Evolutionary conservation across 2,329 filamentous ascomycete species (phyloP).

Genomic region (Aureobasidium sp.): DNA sequence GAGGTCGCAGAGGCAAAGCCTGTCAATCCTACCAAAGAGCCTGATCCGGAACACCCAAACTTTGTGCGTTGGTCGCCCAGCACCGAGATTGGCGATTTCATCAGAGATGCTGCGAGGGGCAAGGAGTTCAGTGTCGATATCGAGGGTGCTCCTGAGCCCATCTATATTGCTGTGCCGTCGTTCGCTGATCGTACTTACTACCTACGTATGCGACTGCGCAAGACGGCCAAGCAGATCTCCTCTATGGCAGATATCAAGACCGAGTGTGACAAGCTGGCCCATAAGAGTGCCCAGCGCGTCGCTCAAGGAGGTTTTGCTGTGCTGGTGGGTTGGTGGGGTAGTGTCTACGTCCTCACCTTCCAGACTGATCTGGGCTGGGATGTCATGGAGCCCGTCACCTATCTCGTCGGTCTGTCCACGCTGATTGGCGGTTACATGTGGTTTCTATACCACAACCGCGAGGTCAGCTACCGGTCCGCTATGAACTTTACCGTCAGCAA

Average conservation of each 20-base stretch:
- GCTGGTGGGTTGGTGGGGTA: slow-evolving; percentile 69
- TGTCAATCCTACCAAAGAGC: slow-evolving; percentile 1
- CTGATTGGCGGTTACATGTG: slow-evolving; percentile 87
- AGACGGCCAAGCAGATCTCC: slow-evolving; percentile 60
- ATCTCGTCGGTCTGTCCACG: slow-evolving; percentile 75
- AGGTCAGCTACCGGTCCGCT: slow-evolving; percentile 77
- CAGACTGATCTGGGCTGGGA: slow-evolving; percentile 79
- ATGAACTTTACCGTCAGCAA: slow-evolving; percentile 79
- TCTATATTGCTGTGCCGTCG: slow-evolving; percentile 73
- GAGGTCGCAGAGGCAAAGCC: slow-evolving; percentile 20
- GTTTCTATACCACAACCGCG: slow-evolving; percentile 88
- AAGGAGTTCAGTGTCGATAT: slow-evolving; percentile 80
- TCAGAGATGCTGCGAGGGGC: slow-evolving; percentile 76
- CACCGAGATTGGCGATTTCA: slow-evolving; percentile 90
- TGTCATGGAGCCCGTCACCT: slow-evolving; percentile 82
- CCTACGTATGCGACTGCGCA: slow-evolving; percentile 66
- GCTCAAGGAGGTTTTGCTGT: slow-evolving; percentile 71
- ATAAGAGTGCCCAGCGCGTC: slow-evolving; percentile 67
- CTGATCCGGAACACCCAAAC: slow-evolving; percentile 41
- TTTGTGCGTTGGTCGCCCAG: slow-evolving; percentile 84
- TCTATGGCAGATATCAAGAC: slow-evolving; percentile 65
- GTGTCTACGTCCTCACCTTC: slow-evolving; percentile 63
- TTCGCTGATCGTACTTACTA: slow-evolving; percentile 90
- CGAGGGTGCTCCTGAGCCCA: slow-evolving; percentile 58
- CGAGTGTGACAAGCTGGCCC: slow-evolving; percentile 71